Evolutionary conservation across 176 grass and related monocot genomes (phyloP), one percentile per base, ranked within the genome.

Genomic region (Sorghum bicolor): DNA sequence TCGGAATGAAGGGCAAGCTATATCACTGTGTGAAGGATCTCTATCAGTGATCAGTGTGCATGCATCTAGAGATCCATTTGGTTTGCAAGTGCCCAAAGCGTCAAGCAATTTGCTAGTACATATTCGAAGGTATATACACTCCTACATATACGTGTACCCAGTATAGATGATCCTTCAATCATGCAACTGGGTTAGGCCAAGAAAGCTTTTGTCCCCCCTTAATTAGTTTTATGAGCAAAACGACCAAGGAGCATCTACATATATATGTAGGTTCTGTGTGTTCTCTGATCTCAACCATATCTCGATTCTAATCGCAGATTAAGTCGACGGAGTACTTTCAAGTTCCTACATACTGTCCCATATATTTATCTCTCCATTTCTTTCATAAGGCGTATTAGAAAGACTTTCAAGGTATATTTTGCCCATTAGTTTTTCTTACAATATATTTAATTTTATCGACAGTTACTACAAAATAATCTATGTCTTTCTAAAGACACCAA

Each of bases 1-100:
- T 86, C 34, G 5, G 17, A 75, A 67, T 13, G 77, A 38, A 67
- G 44, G 4, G 24, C 32, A 5, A 86, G 68, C 76, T 64, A 41
- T 52, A 16, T 20, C 48, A 52, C 48, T 60, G 22, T 25, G 22
- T 65, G 16, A 37, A 17, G n/a, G 39, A 79, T 85, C 65, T 68
- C 75, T 10, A 64, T 33, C 72, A 75, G 65, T 69, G 20, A 14
- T 28, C 43, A 29, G 24, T 26, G 44, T 66, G 44, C 84, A 86
- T 74, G 85, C 77, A 86, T 57, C 77, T 67, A 75, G 60, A 66
- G 34, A 20, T 20, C 69, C 60, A 74, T 67, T 80, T 80, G 33
- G 43, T 53, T n/a, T 80, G 68, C 84, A 75, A 87, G 62, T 67
- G 62, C 78, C 57, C 19, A 55, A 55, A 57, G 69, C 28, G 5